Evolutionary conservation across 2,329 filamentous ascomycete genomes (phyloP).

Genomic region (Gaeumannomyces tritici): DNA sequence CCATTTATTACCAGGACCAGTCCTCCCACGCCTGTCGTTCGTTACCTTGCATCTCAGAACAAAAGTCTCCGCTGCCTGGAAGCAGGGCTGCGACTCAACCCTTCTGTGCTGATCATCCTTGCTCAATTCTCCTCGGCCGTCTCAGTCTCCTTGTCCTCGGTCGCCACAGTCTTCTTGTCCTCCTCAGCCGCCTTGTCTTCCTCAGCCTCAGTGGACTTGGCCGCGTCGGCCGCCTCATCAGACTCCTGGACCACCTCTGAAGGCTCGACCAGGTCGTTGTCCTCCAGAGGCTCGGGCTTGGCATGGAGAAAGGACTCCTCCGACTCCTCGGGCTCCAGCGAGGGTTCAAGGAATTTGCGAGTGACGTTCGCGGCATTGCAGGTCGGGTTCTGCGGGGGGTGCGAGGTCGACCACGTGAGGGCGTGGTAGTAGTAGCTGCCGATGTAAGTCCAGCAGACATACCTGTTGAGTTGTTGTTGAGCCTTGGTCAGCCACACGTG

Average conservation of each 20-base stretch:
- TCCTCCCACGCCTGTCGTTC: no score
- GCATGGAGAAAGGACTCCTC: neutral
- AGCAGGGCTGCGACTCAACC: neutral
- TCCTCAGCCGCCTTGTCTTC: neutral
- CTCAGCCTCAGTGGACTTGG: neutral
- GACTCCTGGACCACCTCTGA: neutral
- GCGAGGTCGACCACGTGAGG: slow-evolving; percentile 18
- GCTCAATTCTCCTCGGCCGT: neutral
- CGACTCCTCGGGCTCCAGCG: neutral
- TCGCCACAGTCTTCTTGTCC: neutral
- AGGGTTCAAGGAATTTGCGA: neutral
- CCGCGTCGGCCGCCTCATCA: neutral
- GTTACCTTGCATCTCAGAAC: no score
- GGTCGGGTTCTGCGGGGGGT: slow-evolving; percentile 23
- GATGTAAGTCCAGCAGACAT: slow-evolving; percentile 22
- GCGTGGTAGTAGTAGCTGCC: slow-evolving; percentile 23
- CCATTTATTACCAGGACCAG: no score
- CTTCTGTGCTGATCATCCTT: neutral
- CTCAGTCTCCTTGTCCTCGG: neutral
- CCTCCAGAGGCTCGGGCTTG: neutral
- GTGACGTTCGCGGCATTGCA: slow-evolving; percentile 21
- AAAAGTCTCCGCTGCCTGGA: neutral
- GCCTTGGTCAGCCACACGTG: neutral
- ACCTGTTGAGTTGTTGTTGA: neutral
- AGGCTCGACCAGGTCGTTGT: neutral